phyloP scores from a whole-genome alignment of 345 rosid genomes.

The Eucalyptus pauciflora region DNA sequence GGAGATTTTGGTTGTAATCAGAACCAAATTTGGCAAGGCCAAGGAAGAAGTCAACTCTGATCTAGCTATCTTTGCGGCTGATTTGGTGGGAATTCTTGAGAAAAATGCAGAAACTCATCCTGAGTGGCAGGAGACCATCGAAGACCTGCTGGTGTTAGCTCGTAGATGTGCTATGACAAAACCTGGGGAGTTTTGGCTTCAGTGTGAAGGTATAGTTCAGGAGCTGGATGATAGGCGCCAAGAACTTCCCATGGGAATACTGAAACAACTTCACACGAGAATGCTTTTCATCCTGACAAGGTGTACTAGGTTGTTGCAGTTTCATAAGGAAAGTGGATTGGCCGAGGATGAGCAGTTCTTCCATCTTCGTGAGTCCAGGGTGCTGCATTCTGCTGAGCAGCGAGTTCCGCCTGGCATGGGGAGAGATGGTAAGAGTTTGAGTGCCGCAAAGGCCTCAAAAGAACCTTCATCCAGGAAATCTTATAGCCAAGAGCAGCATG shows the following conservation, averaged over 20 bases:
- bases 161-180: slow-evolving; percentile 91
- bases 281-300: slow-evolving; percentile 99
- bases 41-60: slow-evolving; percentile 99
- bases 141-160: slow-evolving; percentile 92
- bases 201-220: slow-evolving; percentile 98
- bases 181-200: slow-evolving; percentile 98
- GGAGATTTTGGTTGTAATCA: slow-evolving; percentile 80
- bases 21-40: slow-evolving; percentile 91
- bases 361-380: slow-evolving; percentile 73
- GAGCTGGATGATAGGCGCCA: slow-evolving; percentile 98
- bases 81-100: slow-evolving; percentile 92
- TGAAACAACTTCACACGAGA: slow-evolving; percentile 91
- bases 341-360: slow-evolving; percentile 67
- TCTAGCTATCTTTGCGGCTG: slow-evolving; percentile 94
- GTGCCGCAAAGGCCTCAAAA: slow-evolving; percentile 46
- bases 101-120: slow-evolving; percentile 97
- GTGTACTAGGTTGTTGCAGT: slow-evolving; percentile 94
- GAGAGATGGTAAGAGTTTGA: slow-evolving; percentile 54
- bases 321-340: slow-evolving; percentile 94
- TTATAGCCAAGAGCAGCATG: slow-evolving; percentile 92
- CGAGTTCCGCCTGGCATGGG: slow-evolving; percentile 26
- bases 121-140: slow-evolving; percentile 97
- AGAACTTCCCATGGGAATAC: slow-evolving; percentile 84
- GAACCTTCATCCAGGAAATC: slow-evolving; percentile 59
- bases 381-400: slow-evolving; percentile 70